phyloP scores from a whole-genome alignment of 306 rosid genomes.

The Dryas octopetala region DNA sequence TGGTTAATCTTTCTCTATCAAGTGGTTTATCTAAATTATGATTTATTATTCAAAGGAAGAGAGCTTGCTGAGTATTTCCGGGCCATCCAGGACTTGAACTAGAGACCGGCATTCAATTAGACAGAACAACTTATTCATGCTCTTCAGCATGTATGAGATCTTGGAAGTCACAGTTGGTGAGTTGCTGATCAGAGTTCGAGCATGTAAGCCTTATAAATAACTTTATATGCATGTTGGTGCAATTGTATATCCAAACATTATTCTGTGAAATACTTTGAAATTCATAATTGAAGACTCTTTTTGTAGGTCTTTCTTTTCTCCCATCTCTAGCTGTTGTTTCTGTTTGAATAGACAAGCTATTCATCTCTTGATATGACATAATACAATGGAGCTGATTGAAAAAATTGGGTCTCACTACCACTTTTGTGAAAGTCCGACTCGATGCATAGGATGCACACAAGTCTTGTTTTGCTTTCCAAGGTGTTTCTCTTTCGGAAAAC shows the following conservation, averaged over 20 bases:
- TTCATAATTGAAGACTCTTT: background rate
- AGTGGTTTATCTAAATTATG: conserved; percentile 56
- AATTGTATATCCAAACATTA: background rate
- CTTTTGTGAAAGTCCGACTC: too few relatives aligned
- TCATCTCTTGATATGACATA: too few relatives aligned
- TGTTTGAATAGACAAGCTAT: too few relatives aligned
- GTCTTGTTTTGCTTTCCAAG: too few relatives aligned
- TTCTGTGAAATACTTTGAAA: background rate
- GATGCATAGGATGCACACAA: too few relatives aligned
- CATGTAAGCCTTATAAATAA: background rate
- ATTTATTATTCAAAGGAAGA: conserved; percentile 6
- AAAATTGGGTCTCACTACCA: too few relatives aligned
- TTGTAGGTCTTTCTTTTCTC: background rate
- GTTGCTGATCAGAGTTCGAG: background rate
- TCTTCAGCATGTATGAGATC: background rate
- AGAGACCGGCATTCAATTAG: background rate
- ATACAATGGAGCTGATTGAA: too few relatives aligned
- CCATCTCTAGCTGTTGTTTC: background rate
- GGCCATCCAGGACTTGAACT: too few relatives aligned
- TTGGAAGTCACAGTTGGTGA: background rate
- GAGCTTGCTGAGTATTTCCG: background rate
- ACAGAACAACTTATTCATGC: background rate
- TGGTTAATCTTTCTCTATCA: conserved; percentile 54
- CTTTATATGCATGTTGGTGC: background rate
- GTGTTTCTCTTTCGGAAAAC: too few relatives aligned